Evolutionary conservation across 306 rosid species (phyloP).

Genomic region (Leucaena leucocephala): DNA sequence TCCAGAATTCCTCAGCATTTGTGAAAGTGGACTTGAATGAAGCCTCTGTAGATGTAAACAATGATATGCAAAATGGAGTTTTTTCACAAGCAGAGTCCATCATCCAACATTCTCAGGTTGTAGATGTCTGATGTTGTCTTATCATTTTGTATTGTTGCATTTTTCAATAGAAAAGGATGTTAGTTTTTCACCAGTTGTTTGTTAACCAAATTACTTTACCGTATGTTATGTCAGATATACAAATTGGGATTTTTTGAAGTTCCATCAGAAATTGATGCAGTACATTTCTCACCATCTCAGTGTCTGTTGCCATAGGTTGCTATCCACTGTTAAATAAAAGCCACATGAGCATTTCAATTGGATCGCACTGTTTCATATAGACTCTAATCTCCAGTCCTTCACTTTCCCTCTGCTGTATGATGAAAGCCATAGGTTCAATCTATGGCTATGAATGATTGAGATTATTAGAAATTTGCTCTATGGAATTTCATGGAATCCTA

Average conservation of each 20-base stretch:
- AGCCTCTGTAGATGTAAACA: constrained; percentile 29
- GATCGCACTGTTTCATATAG: neutral
- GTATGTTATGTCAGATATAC: neutral
- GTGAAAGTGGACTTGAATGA: constrained; percentile 61
- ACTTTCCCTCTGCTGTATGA: neutral
- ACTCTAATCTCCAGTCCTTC: neutral
- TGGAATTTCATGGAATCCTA: neutral
- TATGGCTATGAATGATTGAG: neutral
- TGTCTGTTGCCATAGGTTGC: neutral
- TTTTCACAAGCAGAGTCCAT: constrained; percentile 58
- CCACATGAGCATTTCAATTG: neutral
- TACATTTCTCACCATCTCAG: neutral
- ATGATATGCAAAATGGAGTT: constrained; percentile 51
- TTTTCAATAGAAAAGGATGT: constrained; percentile 21
- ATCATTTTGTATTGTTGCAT: neutral
- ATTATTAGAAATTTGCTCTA: neutral
- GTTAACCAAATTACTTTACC: constrained; percentile 1
- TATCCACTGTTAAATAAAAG: neutral
- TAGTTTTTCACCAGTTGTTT: neutral
- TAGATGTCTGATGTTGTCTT: constrained; percentile 5
- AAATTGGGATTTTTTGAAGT: neutral
- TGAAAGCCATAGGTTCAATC: neutral
- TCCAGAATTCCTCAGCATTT: constrained; percentile 50
- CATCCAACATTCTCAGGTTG: constrained; percentile 65
- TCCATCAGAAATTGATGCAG: neutral